Conservation (phyloP, 2,329 filamentous ascomycete genomes). For the Magnaporthiopsis incrustans region DNA sequence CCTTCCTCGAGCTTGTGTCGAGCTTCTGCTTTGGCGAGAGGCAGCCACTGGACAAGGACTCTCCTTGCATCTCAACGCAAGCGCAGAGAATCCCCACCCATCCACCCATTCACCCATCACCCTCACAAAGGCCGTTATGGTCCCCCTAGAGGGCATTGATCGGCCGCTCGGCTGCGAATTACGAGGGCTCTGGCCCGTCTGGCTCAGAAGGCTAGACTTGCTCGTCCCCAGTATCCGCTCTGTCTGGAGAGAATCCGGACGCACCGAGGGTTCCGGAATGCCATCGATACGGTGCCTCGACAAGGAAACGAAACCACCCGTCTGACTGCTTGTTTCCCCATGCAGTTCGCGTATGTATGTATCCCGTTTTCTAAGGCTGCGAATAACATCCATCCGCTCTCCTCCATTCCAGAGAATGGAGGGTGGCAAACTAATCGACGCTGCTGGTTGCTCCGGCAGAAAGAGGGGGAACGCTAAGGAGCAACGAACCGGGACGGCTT, state of each 20-base stretch:
- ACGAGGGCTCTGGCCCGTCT: not conserved
- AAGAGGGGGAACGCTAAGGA: not conserved
- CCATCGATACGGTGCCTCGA: not conserved
- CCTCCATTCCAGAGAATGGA: not conserved
- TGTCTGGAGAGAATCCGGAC: not conserved
- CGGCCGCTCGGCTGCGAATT: not conserved
- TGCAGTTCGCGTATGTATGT: not conserved
- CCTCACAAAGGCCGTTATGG: not conserved
- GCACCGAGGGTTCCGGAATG: not conserved
- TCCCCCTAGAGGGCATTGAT: not conserved
- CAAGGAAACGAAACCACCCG: not conserved
- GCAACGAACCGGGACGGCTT: not conserved
- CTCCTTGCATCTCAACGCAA: not conserved
- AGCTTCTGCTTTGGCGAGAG: not conserved
- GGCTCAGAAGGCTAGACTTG: not conserved
- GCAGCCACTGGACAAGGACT: not conserved
- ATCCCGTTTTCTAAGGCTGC: not conserved
- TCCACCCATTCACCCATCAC: not conserved
- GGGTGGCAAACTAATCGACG: not conserved
- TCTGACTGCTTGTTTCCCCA: not conserved
- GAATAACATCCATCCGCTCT: not conserved
- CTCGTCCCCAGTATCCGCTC: no score
- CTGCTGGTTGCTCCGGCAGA: not conserved
- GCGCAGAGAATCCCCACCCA: not conserved
- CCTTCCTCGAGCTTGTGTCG: not conserved